Evolutionary conservation across 371 early-diverging fungal genomes (phyloP), one percentile per base, ranked within the genome.

Genomic region (Zopfochytrium polystomum): DNA sequence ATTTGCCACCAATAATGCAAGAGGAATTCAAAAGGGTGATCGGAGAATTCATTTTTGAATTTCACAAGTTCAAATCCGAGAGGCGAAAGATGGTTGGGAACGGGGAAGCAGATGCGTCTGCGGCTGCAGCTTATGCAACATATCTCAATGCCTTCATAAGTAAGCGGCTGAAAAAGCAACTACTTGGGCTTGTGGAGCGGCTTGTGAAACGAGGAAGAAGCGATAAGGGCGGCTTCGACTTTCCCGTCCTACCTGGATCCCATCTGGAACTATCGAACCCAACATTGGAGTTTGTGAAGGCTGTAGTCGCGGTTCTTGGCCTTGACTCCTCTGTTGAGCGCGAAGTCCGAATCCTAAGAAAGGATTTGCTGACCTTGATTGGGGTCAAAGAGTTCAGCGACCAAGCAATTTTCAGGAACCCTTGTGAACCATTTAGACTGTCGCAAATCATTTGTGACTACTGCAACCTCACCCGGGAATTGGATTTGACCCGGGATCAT

Each of bases 401-500:
- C 4, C 81, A 84, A 38, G 84, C 95, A 0, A 75, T 79, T 56
- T 94, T 93, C 72, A 67, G 62, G 26, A 88, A 89, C 52, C 91
- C 93, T 0, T 90, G 90, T 63, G 84, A 86, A 52, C 81, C 83
- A 20, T 78, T 90, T 68, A 80, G 86, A 33, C 68, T 97, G 23
- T 76, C 84, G 0, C 88, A 88, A n/a, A 85, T 95, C 20, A 85
- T 91, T 25, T 97, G 98, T 69, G 80, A 81, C 32, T 88, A 82
- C 58, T 97, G 98, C 71, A 86, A 87, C 62, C 80, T 80, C 58
- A 79, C 85, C 45, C 80, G 86, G 3, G 95, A 97, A 70, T 68
- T 96, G 49, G 95, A 97, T 70, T 83, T 97, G 57, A 91, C 91
- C 54, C 84, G 93, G 23, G 93, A 95, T 56, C 78, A 78, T 32